phyloP scores from a whole-genome alignment of 106 monocot genomes.

The Dendrobium officinale region DNA sequence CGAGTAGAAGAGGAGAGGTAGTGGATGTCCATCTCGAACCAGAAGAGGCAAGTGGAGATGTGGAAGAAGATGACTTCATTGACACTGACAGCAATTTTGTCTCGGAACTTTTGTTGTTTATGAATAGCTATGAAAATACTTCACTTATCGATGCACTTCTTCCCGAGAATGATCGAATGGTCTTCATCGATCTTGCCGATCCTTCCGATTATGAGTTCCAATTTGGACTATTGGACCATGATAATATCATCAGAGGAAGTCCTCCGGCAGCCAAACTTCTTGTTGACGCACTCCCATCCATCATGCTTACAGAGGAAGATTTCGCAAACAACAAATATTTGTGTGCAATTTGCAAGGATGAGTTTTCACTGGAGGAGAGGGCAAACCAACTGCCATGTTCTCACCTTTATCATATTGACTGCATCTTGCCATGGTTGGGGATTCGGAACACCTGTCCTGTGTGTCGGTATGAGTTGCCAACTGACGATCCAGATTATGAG shows the following conservation, averaged over 20 bases:
- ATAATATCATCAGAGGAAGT: background rate
- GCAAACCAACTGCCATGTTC: slow-evolving; percentile 27
- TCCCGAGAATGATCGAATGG: background rate
- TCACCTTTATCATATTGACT: slow-evolving; percentile 29
- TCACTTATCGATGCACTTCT: background rate
- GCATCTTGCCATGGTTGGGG: slow-evolving; percentile 35
- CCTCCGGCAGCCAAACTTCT: slow-evolving; percentile 31
- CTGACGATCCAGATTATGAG: slow-evolving; percentile 44
- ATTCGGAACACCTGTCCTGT: slow-evolving; percentile 39
- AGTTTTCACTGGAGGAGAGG: slow-evolving; percentile 10
- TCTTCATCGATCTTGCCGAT: background rate
- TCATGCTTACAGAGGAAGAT: slow-evolving; percentile 14
- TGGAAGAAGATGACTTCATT: background rate
- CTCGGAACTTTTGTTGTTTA: slow-evolving; percentile 28
- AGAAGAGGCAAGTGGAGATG: background rate
- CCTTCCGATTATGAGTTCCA: slow-evolving; percentile 1
- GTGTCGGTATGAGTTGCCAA: slow-evolving; percentile 42
- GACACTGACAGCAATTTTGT: slow-evolving; percentile 5
- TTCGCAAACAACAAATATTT: slow-evolving; percentile 1
- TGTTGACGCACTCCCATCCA: slow-evolving; percentile 22
- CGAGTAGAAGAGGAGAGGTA: slow-evolving; percentile 3
- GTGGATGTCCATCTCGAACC: background rate
- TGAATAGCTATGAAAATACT: background rate
- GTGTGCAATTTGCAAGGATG: slow-evolving; percentile 49
- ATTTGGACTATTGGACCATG: slow-evolving; percentile 2